Evolutionary conservation across 495 filamentous ascomycete species (phyloP).

Genomic region (Neurospora terricola): DNA sequence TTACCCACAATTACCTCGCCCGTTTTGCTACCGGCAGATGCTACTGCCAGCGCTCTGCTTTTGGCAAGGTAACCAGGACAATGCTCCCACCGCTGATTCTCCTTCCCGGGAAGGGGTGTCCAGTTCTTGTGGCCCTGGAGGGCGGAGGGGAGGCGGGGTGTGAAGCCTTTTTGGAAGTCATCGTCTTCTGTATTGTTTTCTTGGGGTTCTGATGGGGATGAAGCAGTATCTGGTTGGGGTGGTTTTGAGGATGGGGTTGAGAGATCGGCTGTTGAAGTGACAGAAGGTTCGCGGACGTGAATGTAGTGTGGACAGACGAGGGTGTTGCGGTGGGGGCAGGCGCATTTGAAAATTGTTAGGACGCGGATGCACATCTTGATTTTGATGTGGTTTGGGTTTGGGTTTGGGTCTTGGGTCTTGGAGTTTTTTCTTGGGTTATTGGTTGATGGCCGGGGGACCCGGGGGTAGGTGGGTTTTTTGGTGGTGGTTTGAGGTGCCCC

Average conservation of each 20-base stretch:
- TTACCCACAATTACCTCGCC: too few relatives aligned
- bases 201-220: background rate
- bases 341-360: background rate
- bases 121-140: background rate
- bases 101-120: background rate
- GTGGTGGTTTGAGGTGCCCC: too few relatives aligned
- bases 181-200: background rate
- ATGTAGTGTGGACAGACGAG: background rate
- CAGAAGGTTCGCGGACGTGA: background rate
- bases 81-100: background rate
- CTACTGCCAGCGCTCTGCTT: background rate
- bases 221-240: background rate
- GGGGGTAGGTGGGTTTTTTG: too few relatives aligned
- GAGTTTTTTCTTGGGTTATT: too few relatives aligned
- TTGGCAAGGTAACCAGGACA: background rate
- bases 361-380: background rate
- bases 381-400: too few relatives aligned
- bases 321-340: background rate
- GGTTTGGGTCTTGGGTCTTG: too few relatives aligned
- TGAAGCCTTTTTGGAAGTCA: background rate
- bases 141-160: background rate
- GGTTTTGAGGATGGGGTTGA: background rate
- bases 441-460: too few relatives aligned
- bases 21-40: too few relatives aligned
- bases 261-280: background rate